Conservation (phyloP, 306 rosid species). For the Lupinus albus region DNA sequence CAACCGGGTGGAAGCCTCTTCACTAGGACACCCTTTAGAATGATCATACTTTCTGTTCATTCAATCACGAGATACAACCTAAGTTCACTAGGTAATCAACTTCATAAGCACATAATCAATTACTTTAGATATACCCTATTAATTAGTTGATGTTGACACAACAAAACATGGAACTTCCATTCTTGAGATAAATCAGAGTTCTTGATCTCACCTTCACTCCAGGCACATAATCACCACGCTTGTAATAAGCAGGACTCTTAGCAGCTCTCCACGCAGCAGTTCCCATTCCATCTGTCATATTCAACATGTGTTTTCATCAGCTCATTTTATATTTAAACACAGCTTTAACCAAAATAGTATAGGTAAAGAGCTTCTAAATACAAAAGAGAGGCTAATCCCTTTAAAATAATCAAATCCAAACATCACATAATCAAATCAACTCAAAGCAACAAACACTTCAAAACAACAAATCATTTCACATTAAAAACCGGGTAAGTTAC, state of each 20-base stretch:
- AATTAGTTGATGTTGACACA: not conserved
- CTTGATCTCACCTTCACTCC: slow-evolving; percentile 68
- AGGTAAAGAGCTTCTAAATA: no score
- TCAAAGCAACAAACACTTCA: not conserved
- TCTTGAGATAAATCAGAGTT: not conserved
- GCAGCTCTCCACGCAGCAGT: slow-evolving; percentile 96
- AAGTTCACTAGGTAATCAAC: slow-evolving; percentile 6
- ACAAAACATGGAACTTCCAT: not conserved
- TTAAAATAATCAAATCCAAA: no score
- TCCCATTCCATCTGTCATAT: slow-evolving; percentile 81
- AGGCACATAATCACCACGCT: slow-evolving; percentile 92
- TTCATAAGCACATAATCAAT: not conserved
- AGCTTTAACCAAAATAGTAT: no score
- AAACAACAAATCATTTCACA: not conserved
- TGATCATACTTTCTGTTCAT: not conserved
- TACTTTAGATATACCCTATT: not conserved
- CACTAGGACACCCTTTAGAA: no score
- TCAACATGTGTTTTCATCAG: no score
- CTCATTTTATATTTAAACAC: no score
- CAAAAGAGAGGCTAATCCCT: no score
- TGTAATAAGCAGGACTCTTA: slow-evolving; percentile 78
- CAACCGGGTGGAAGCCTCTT: no score
- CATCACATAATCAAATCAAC: no score
- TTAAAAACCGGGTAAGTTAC: no score
- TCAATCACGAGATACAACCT: not conserved